phyloP scores from a whole-genome alignment of 768 basidiomycete genomes.

The Rhodotorula babjevae region DNA sequence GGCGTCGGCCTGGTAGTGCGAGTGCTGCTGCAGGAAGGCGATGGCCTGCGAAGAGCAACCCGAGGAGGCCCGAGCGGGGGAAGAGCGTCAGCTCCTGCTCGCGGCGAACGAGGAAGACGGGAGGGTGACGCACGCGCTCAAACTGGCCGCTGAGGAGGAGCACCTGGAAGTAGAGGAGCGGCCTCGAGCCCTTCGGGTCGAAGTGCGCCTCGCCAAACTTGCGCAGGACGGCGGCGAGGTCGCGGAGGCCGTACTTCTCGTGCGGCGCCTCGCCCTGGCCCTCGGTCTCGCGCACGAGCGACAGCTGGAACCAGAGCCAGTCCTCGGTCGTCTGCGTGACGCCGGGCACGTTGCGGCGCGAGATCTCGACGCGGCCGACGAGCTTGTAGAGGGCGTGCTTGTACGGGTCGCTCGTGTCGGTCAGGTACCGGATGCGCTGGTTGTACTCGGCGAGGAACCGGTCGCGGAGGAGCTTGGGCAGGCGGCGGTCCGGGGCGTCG shows the following conservation, averaged over 20 bases:
- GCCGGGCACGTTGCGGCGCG: slow-evolving; percentile 67
- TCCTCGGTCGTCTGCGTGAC: slow-evolving; percentile 93
- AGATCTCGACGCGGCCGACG: slow-evolving; percentile 83
- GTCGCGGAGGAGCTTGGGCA: slow-evolving; percentile 53
- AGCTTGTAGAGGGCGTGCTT: slow-evolving; percentile 94
- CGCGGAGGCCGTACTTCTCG: slow-evolving; percentile 55
- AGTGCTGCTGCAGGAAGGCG: slow-evolving; percentile 79
- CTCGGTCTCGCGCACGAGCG: slow-evolving; percentile 72
- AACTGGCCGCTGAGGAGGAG: slow-evolving; percentile 90
- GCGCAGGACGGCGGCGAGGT: slow-evolving; percentile 45
- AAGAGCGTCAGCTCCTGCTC: too few relatives aligned
- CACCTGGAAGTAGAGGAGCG: slow-evolving; percentile 55
- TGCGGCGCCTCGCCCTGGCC: slow-evolving; percentile 54
- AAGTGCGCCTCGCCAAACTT: slow-evolving; percentile 50
- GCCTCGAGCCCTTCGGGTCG: slow-evolving; percentile 58
- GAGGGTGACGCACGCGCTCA: slow-evolving; percentile 62
- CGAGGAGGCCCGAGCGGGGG: too few relatives aligned
- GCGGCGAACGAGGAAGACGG: too few relatives aligned
- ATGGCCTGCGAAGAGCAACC: slow-evolving; percentile 66
- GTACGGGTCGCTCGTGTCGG: slow-evolving; percentile 78
- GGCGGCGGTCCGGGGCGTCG: slow-evolving; percentile 67
- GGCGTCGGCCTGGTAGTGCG: slow-evolving; percentile 82
- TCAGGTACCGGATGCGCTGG: slow-evolving; percentile 79
- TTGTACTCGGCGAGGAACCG: slow-evolving; percentile 58
- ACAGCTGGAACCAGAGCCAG: slow-evolving; percentile 96